phyloP scores from a whole-genome alignment of 257 asterid genomes.

The Agastache rugosa region DNA sequence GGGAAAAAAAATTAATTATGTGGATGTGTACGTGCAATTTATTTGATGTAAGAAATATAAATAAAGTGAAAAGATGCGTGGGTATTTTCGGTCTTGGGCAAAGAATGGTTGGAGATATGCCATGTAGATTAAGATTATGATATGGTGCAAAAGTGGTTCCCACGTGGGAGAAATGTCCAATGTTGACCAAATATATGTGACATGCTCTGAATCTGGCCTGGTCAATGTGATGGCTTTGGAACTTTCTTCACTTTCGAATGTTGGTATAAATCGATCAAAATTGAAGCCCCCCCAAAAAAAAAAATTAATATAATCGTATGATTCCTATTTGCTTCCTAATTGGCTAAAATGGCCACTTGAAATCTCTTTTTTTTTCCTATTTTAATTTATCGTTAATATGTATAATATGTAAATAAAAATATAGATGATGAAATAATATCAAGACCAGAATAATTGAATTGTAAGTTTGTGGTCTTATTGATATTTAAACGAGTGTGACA shows the following conservation, averaged over 20 bases:
- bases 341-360: background rate
- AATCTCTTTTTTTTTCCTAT: background rate
- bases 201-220: conserved; percentile 38
- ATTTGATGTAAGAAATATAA: background rate
- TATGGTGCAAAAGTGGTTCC: background rate
- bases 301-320: background rate
- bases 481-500: too few species aligned
- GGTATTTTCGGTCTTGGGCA: background rate
- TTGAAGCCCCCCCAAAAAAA: background rate
- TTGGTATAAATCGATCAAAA: conserved; percentile 3
- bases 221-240: conserved; percentile 51
- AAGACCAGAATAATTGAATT: too few species aligned
- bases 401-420: background rate
- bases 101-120: conserved; percentile 31
- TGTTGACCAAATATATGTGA: conserved; percentile 23
- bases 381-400: background rate
- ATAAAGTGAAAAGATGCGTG: background rate
- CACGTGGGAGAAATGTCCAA: conserved; percentile 29
- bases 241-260: conserved; percentile 26
- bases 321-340: background rate
- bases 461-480: too few species aligned
- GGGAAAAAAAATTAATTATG: background rate
- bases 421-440: too few species aligned
- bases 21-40: background rate
- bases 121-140: conserved; percentile 27